Conservation (phyloP, 495 filamentous ascomycete genomes). For the Lindgomyces ingoldianus region DNA sequence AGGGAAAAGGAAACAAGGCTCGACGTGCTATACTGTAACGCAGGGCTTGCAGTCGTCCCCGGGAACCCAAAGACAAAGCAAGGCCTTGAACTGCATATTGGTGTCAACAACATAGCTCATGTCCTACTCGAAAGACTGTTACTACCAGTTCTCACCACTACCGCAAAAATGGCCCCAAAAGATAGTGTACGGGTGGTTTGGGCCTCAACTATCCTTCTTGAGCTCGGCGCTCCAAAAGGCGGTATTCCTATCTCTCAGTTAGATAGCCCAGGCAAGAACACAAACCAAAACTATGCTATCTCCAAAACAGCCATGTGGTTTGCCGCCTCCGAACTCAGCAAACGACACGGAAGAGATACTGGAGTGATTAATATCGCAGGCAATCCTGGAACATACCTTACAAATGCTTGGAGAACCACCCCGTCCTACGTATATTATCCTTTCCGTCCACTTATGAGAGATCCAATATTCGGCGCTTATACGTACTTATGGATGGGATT, state of each 20-base stretch:
- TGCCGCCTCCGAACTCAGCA: slow-evolving; percentile 9
- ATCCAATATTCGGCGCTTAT: not conserved
- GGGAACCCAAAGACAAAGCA: slow-evolving; percentile 11
- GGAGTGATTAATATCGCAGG: slow-evolving; percentile 19
- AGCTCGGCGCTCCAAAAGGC: slow-evolving; percentile 1
- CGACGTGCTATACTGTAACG: slow-evolving; percentile 60
- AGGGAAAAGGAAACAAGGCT: slow-evolving; percentile 47
- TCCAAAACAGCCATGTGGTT: slow-evolving; percentile 22
- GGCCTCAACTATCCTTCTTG: slow-evolving; percentile 8
- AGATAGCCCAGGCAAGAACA: not conserved
- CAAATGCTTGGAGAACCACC: slow-evolving; percentile 14
- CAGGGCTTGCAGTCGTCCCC: slow-evolving; percentile 42
- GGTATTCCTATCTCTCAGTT: slow-evolving; percentile 11
- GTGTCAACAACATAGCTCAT: slow-evolving; percentile 21
- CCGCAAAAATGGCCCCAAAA: slow-evolving; percentile 1
- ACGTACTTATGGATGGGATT: slow-evolving; percentile 17
- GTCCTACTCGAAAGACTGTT: slow-evolving; percentile 21
- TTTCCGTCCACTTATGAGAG: not conserved
- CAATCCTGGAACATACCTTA: slow-evolving; percentile 17
- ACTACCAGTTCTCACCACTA: slow-evolving; percentile 2
- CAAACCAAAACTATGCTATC: not conserved
- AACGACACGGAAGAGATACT: slow-evolving; percentile 5
- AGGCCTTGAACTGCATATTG: slow-evolving; percentile 18
- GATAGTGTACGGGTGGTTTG: slow-evolving; percentile 21
- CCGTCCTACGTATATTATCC: slow-evolving; percentile 18